Base-by-base conservation (phyloP, 2,329 filamentous ascomycete species). In the Beauveria australis region DNA sequence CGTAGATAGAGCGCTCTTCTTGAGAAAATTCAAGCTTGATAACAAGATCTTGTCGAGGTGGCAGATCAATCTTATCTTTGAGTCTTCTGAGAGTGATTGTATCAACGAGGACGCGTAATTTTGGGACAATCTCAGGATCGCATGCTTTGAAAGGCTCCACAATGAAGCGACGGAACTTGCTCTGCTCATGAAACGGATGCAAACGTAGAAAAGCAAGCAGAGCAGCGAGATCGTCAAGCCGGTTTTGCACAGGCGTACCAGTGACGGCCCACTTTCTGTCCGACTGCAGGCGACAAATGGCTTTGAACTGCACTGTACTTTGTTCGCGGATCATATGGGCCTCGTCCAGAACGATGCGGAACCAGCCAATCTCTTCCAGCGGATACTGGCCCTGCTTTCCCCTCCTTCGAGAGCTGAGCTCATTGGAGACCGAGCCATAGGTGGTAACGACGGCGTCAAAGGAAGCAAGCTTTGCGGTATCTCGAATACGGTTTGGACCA, bases 261-360 rank as follows among this genome's bases (percentile, higher is more conserved):
- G 94, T 97, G n/a, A 97, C 91, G 3, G 92, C 93, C 94, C 94
- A 99, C 40, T 92, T 87, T 37, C 92, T 85, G 69, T 89, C 83
- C 2, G 92, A 90, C 63, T 89, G 82, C 3, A 97, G 78, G 22
- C 85, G 83, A 65, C 91, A 92, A 22, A 94, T 90, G 3, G 91
- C 90, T 71, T 92, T 91, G 59, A 92, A 95, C 66, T 93, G 89
- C 46, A 89, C 78, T 0, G 92, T 93, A 3, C 80, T 83, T 64
- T 90, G 88, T 67, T 95, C 93, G 28, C 94, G 89, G 65, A 99
- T 97, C 73, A 89, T 89, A 71, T 99, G 94, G 0, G 92, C 94
- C 74, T 99, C 93, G 65, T 97, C 93, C 1, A 97, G 81, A 1
- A 97, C 91, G 59, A 97, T 89, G 22, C 93, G 88, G 71, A 96